Base-by-base conservation (phyloP, 2,329 filamentous ascomycete species). In the Myriosclerotinia scirpicola region DNA sequence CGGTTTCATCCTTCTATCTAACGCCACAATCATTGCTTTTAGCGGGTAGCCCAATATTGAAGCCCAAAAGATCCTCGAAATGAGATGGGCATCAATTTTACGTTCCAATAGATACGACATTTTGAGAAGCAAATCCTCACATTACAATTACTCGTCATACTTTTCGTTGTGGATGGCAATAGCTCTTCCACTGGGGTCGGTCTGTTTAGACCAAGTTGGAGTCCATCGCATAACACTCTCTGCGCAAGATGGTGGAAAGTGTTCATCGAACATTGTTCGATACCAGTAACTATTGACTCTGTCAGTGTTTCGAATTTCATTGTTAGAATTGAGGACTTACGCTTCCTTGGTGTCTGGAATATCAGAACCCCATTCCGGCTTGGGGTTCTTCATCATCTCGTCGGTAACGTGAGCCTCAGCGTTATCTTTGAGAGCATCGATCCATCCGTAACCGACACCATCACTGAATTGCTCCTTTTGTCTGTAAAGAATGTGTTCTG, bases 401-500 rank as follows among this genome's bases (percentile, higher is more conserved):
- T 99, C 94, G 22, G 91, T 96, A 66, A 99, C 90, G 67, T 95
- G 87, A 71, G 88, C 79, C 81, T 96, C 93, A 44, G 95, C 95
- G 76, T 90, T 91, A 80, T 98, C 95, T 85, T 97, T 98, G 75
- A 99, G 87, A 8, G 89, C 91, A 76, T 99, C 95, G 77, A 99
- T 99, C 95, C 95, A 99, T 70, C 95, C 93, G 82, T 99, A 99
- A 67, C 95, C 95, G 67, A 99, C 95, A 78, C 95, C 96, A 76
- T 99, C 96, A 67, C 90, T 96, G 84, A 99, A 99, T 82, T 99
- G 95, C 83, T 99, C 95, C 87, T 99, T 99, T 81, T 99, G 96
- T 77, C 96, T 87, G 91, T 92, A 99, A 66, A 99, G 88, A 74
- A 99, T 99, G 78, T 93, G 88, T 22, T 97, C 89, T 9, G 96